Percentiles rank a stretch among this genome's conserved stretches.
These are phyloP conservation scores for Globisporangium rhizosaccharum DNA, from an alignment of 352 stramenopile species.

Conservation along the genomic window DNA sequence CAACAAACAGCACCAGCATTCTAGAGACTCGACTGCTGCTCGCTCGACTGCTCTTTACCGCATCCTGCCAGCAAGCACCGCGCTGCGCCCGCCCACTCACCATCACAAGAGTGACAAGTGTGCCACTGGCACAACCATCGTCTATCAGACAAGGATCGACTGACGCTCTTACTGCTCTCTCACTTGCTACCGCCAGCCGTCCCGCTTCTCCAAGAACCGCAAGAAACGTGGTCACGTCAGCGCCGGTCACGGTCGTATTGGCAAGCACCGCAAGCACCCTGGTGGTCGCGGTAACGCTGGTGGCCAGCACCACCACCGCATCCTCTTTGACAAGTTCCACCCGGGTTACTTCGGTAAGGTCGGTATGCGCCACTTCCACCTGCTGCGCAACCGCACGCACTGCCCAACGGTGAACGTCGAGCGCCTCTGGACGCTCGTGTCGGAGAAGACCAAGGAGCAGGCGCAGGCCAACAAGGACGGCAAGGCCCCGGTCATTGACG, in stretches of 20 bases:
- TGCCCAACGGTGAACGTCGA: slow-evolving; percentile 99
- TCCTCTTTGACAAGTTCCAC: slow-evolving; percentile 99
- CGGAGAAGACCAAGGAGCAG: slow-evolving; percentile 96
- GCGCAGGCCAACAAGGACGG: slow-evolving; percentile 92
- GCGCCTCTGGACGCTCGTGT: slow-evolving; percentile 98
- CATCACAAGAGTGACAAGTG: no score
- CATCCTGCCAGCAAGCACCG: no score
- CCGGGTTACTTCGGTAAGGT: slow-evolving; percentile 99
- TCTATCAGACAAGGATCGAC: not conserved
- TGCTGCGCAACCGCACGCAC: slow-evolving; percentile 95
- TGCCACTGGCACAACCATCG: not conserved
- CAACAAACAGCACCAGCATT: no score
- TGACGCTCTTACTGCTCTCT: not conserved
- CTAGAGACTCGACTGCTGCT: no score
- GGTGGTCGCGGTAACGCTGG: slow-evolving; percentile 99
- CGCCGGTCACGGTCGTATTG: slow-evolving; percentile 98
- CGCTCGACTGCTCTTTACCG: not conserved
- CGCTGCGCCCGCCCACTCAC: no score
- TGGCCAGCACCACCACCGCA: slow-evolving; percentile 99
- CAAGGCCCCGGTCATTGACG: slow-evolving; percentile 99
- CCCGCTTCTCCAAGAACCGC: slow-evolving; percentile 95
- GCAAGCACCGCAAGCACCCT: slow-evolving; percentile 99
- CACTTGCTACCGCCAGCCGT: slow-evolving; percentile 34
- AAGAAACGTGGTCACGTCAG: slow-evolving; percentile 99
- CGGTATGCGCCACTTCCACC: slow-evolving; percentile 99